These are phyloP conservation scores for Candida labiduridarum DNA, from an alignment of 1,139 yeast species.

Conservation along the genomic window DNA sequence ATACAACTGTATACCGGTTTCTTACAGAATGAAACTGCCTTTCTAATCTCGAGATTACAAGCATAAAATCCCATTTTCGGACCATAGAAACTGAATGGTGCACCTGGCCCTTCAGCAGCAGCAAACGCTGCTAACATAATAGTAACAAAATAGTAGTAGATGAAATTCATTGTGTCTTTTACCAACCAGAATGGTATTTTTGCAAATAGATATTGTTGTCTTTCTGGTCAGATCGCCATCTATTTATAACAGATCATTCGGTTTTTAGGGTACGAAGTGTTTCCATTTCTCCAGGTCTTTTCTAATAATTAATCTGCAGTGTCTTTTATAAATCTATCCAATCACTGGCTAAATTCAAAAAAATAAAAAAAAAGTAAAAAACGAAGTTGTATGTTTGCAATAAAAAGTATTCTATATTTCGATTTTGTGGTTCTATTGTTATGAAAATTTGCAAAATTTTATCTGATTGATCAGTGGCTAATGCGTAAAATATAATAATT, in stretches of 20 bases:
- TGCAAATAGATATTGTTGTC: not conserved
- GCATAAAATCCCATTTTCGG: slow-evolving; percentile 16
- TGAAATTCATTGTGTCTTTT: not conserved
- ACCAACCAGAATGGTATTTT: not conserved
- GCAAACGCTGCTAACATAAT: not conserved
- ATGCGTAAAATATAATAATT: not conserved
- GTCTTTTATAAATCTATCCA: not conserved
- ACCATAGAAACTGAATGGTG: slow-evolving; percentile 16
- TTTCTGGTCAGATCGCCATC: not conserved
- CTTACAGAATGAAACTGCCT: slow-evolving; percentile 19
- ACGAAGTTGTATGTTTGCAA: too few species aligned
- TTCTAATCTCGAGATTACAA: slow-evolving; percentile 20
- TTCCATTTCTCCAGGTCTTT: too few species aligned
- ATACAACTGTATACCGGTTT: slow-evolving; percentile 11
- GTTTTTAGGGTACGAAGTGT: too few species aligned
- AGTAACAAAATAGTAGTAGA: not conserved
- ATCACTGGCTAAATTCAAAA: not conserved
- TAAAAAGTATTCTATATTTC: not conserved
- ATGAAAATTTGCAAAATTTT: not conserved
- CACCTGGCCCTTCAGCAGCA: slow-evolving; percentile 8
- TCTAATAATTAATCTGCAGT: not conserved
- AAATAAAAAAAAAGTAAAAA: not conserved
- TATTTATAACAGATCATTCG: not conserved
- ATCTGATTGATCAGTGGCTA: not conserved
- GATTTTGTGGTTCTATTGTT: not conserved